Evolutionary conservation across 768 basidiomycete genomes (phyloP).

Genomic region (Cytidiella melzeri): DNA sequence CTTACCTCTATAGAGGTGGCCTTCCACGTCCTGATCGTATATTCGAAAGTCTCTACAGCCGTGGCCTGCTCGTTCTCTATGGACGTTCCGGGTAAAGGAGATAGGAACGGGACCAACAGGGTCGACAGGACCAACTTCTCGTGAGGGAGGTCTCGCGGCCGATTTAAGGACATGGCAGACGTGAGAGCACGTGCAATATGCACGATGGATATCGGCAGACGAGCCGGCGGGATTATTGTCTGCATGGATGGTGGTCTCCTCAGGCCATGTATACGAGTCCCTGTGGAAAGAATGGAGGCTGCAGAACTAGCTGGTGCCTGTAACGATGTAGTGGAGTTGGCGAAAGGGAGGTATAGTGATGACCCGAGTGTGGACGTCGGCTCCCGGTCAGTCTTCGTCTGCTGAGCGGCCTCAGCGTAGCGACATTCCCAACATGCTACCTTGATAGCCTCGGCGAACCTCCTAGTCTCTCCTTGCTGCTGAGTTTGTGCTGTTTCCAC

Average conservation of each 20-base stretch:
- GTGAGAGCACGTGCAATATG: slow-evolving; percentile 25
- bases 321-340: slow-evolving; percentile 16
- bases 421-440: slow-evolving; percentile 49
- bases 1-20: slow-evolving; percentile 48
- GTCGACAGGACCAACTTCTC: slow-evolving; percentile 56
- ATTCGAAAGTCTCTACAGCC: slow-evolving; percentile 58
- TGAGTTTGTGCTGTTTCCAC: slow-evolving; percentile 51
- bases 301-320: slow-evolving; percentile 11
- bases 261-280: slow-evolving; percentile 29
- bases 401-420: slow-evolving; percentile 35
- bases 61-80: slow-evolving; percentile 47
- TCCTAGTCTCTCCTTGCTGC: slow-evolving; percentile 38
- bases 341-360: slow-evolving; percentile 27
- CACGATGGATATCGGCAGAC: slow-evolving; percentile 41
- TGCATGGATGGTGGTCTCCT: slow-evolving; percentile 41
- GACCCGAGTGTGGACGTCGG: slow-evolving; percentile 28
- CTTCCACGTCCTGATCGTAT: slow-evolving; percentile 50
- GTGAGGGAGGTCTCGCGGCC: slow-evolving; percentile 39
- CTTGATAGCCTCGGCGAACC: slow-evolving; percentile 50
- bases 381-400: slow-evolving; percentile 28
- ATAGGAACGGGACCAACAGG: slow-evolving; percentile 50
- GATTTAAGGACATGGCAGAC: slow-evolving; percentile 20
- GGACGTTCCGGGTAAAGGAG: slow-evolving; percentile 26
- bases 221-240: slow-evolving; percentile 27
- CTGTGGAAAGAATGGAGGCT: slow-evolving; percentile 12